Conservation (phyloP, 2,329 filamentous ascomycete species). For the Claviceps quebecensis region DNA sequence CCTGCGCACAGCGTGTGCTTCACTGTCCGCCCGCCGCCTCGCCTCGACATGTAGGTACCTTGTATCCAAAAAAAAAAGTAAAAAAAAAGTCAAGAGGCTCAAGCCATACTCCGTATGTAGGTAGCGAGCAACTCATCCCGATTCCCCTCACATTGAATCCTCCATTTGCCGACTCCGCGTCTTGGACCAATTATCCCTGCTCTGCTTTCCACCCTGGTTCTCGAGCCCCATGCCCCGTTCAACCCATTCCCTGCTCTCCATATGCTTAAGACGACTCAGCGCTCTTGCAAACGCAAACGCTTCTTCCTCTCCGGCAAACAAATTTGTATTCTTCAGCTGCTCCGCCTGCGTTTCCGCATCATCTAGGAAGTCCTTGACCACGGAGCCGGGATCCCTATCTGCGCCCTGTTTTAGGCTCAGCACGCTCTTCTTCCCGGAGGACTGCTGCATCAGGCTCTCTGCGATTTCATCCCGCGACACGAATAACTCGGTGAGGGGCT, state of each 20-base stretch:
- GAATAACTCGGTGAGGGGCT: constrained; percentile 76
- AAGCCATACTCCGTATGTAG: neutral
- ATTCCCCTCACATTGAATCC: constrained; percentile 41
- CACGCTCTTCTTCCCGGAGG: constrained; percentile 10
- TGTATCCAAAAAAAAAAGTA: neutral
- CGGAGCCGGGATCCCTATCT: constrained; percentile 1
- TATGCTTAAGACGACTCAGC: constrained; percentile 70
- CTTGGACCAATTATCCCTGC: constrained; percentile 52
- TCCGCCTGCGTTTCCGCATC: constrained; percentile 75
- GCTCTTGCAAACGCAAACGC: constrained; percentile 90
- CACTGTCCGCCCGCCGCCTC: too few relatives aligned
- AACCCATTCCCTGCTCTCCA: constrained; percentile 92
- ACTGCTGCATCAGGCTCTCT: constrained; percentile 30
- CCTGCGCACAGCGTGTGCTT: too few relatives aligned
- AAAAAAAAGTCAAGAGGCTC: neutral
- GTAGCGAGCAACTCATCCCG: neutral
- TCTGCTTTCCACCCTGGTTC: constrained; percentile 46
- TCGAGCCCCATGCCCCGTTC: constrained; percentile 63
- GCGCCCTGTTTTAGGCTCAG: constrained; percentile 3
- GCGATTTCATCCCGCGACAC: constrained; percentile 57
- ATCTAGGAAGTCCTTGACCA: constrained; percentile 63
- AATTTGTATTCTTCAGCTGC: constrained; percentile 67
- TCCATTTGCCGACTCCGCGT: constrained; percentile 54
- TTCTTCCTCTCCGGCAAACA: constrained; percentile 93
- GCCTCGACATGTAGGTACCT: too few relatives aligned